Conservation (phyloP, 306 rosid species). For the Lathyrus oleraceus region DNA sequence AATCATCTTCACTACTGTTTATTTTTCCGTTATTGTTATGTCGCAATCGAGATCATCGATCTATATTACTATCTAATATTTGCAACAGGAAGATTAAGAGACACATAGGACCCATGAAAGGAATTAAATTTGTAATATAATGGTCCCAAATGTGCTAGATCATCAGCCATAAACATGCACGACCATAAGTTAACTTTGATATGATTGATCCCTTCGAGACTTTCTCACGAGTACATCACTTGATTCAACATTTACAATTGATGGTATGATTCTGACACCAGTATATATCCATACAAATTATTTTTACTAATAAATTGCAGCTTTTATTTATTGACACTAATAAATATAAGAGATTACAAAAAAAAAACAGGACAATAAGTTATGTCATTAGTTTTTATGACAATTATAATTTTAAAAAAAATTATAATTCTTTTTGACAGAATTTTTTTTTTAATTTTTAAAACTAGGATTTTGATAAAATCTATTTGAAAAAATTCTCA, state of each 20-base stretch:
- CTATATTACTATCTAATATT: neutral
- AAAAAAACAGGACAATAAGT: too few relatives aligned
- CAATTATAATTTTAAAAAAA: too few relatives aligned
- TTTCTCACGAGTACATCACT: constrained; percentile 28
- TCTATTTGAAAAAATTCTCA: too few relatives aligned
- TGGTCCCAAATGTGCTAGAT: constrained; percentile 45
- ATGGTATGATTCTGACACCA: constrained; percentile 37
- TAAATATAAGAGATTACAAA: too few relatives aligned
- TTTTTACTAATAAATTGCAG: neutral
- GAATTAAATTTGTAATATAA: constrained; percentile 40
- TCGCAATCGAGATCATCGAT: constrained; percentile 28
- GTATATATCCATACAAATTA: neutral
- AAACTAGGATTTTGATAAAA: too few relatives aligned
- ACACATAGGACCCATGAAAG: constrained; percentile 50
- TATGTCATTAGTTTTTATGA: too few relatives aligned
- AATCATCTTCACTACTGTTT: constrained; percentile 15
- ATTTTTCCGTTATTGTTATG: constrained; percentile 27
- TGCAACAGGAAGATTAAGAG: constrained; percentile 29
- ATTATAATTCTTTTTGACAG: too few relatives aligned
- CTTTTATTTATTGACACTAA: too few relatives aligned
- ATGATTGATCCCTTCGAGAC: constrained; percentile 34
- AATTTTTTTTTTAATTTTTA: too few relatives aligned
- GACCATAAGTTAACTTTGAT: constrained; percentile 30
- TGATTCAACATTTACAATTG: constrained; percentile 36
- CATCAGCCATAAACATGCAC: constrained; percentile 33